Base-by-base conservation (phyloP, 371 early-diverging fungal genomes). In the Aphelidium insulamus region DNA sequence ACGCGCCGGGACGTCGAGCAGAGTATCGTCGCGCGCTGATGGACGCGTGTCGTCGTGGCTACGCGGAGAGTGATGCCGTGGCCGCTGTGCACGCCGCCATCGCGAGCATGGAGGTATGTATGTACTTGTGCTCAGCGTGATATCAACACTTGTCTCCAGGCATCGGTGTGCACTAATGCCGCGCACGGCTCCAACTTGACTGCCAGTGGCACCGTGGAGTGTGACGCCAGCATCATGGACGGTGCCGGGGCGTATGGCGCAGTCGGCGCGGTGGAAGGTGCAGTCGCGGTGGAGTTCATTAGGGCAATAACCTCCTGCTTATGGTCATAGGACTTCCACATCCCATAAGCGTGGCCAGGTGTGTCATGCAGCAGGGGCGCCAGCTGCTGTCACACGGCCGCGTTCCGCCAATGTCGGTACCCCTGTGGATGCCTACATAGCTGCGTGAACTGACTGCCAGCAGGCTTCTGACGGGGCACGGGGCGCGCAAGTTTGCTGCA, bases 221-320 rank as follows among this genome's bases (percentile, higher is more conserved):
- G 83, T 40, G 88, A 87, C 45, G 88, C 88, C 9, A 50, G 73
- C 21, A 44, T 81, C n/a, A 83, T 82, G 84, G 50, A 66, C 37
- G 67, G 66, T 0, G 49, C 49, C 0, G 58, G 66, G 2, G 50
- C 54, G 4, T 82, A 76, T 59, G 83, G 78, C 1, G 72, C 72
- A 2, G 75, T 86, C 0, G 82, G 75, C 0, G 77, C 78, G 8
- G 62, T 68, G 50, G 58, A 52, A 45, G 43, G 29, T 21, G 20
- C 10, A 5, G n/a, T 21, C 15, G 17, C 17, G 3, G 12, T 15
- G 8, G 34, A n/a, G 3, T 23, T 19, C 11, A 7, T 4, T 9
- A 10, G 17, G 23, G 6, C 7, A 11, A 2, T 34, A 21, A 2
- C 5, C 30, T 3, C 18, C 11, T n/a, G 10, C 4, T 4, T 14